Evolutionary conservation across 768 basidiomycete species (phyloP), one percentile per base, ranked within the genome.

Genomic region (Obba rivulosa): DNA sequence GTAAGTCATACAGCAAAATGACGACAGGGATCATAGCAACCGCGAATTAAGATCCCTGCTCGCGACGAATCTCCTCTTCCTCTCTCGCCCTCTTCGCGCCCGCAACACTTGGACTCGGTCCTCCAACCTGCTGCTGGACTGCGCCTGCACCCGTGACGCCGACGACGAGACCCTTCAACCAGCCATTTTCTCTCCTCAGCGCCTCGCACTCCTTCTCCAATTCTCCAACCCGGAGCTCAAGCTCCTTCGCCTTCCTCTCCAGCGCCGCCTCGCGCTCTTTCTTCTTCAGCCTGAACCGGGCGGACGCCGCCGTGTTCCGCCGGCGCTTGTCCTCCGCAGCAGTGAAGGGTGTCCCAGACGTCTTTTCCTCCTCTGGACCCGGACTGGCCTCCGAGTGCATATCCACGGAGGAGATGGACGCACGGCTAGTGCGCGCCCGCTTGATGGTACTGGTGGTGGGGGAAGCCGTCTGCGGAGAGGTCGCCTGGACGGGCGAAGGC

Each of bases 271-370:
- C 93, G 13, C 93, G 77, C 67, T 94, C 91, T 73, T 96, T 96
- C 76, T 96, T 96, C 78, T 95, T 96, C 61, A 92, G 67, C 50
- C 92, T 79, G 76, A 96, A 96, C 8, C 92, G 87, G 25, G 92
- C 92, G 45, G 87, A 91, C 0, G 92, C 92, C 1, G 90, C 90
- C 0, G 92, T 96, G 64, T 96, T 96, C 40, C 92, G 74, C 49
- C 92, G 78, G n/a, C 92, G 84, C 63, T 95, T 95, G 67, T 95
- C 92, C 66, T 95, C 92, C 0, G 84, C 66, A 4, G 83, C 71
- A 7, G 77, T 77, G 2, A 81, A 18, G 0, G 69, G 45, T 7
- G 39, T 57, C 3, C 38, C 46, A 8, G 63, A 49, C 8, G 56
- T 21, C 40, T 66, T 64, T 14, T 57, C 49, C 21, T 69, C 64